phyloP scores from a whole-genome alignment of 169 alveolate genomes.

The Amoebophrya sp. region DNA sequence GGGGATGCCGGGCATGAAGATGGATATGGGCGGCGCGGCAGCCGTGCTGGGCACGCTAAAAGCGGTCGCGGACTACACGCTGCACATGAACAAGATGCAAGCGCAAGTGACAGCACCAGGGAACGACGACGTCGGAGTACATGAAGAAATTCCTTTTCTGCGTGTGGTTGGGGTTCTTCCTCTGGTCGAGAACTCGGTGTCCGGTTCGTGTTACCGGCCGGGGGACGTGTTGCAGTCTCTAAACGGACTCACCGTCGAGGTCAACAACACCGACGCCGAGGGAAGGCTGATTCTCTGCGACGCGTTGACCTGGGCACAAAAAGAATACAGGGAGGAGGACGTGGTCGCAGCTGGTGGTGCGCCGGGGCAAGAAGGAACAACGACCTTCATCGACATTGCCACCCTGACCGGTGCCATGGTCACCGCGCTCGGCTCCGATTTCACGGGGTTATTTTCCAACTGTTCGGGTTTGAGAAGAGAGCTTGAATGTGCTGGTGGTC shows the following conservation, averaged over 20 bases:
- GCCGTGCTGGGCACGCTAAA: slow-evolving; percentile 60
- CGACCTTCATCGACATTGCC: slow-evolving; percentile 67
- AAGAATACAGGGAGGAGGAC: slow-evolving; percentile 35
- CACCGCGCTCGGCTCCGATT: slow-evolving; percentile 53
- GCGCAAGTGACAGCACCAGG: no score
- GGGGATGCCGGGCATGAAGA: slow-evolving; percentile 38
- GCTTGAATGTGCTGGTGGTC: no score
- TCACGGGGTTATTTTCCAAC: slow-evolving; percentile 9
- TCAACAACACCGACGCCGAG: slow-evolving; percentile 88
- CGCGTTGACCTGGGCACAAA: slow-evolving; percentile 63
- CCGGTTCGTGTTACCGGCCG: slow-evolving; percentile 66
- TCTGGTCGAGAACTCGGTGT: slow-evolving; percentile 71
- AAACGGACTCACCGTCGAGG: slow-evolving; percentile 81
- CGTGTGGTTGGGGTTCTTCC: slow-evolving; percentile 43
- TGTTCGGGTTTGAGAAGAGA: no score
- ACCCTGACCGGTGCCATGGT: slow-evolving; percentile 80
- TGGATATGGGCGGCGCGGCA: slow-evolving; percentile 64
- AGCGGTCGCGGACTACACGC: slow-evolving; percentile 52
- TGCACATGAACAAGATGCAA: no score
- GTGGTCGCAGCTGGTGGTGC: neutral
- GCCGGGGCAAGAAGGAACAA: slow-evolving; percentile 45
- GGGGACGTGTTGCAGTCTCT: slow-evolving; percentile 75
- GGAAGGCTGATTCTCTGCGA: slow-evolving; percentile 90
- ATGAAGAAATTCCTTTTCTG: no score
- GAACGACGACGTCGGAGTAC: slow-evolving; percentile 59